Percentiles rank a stretch among this genome's conserved stretches.
Evolutionary conservation across 164 flowering plant genomes (phyloP).

Genomic region (Buxus sempervirens): DNA sequence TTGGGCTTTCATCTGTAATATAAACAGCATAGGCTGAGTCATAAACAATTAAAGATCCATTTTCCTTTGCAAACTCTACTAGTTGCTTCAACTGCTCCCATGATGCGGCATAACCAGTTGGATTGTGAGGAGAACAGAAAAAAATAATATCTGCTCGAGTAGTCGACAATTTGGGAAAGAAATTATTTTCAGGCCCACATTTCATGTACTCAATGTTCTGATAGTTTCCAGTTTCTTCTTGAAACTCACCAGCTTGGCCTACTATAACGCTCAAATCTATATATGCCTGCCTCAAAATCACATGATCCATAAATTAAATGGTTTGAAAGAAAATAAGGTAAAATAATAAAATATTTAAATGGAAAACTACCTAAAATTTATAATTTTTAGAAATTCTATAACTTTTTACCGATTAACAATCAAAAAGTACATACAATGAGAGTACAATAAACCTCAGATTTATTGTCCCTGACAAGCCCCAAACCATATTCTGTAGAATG

Average conservation of each 20-base stretch:
- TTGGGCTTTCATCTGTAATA: constrained; percentile 71
- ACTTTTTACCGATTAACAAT: too few species aligned
- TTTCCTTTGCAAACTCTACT: constrained; percentile 64
- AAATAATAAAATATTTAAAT: neutral
- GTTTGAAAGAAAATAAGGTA: neutral
- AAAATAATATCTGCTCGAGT: constrained; percentile 67
- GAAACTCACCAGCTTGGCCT: constrained; percentile 57
- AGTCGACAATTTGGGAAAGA: constrained; percentile 65
- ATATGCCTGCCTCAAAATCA: constrained; percentile 53
- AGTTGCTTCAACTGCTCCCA: constrained; percentile 59
- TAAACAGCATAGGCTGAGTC: constrained; percentile 81
- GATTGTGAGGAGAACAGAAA: constrained; percentile 94
- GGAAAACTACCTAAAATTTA: neutral
- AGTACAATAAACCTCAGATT: neutral
- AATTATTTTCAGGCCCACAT: constrained; percentile 51
- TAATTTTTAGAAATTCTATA: too few species aligned
- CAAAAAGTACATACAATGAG: neutral
- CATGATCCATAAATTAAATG: constrained; percentile 1
- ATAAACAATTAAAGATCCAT: constrained; percentile 76
- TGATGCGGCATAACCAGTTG: constrained; percentile 79
- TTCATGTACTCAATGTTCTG: constrained; percentile 70
- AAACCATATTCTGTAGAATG: neutral
- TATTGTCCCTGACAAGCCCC: neutral
- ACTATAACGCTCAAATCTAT: constrained; percentile 76
- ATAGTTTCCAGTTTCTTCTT: constrained; percentile 46